Conservation (phyloP, 108 stramenopile genomes). For the Cyclotella sp. region DNA sequence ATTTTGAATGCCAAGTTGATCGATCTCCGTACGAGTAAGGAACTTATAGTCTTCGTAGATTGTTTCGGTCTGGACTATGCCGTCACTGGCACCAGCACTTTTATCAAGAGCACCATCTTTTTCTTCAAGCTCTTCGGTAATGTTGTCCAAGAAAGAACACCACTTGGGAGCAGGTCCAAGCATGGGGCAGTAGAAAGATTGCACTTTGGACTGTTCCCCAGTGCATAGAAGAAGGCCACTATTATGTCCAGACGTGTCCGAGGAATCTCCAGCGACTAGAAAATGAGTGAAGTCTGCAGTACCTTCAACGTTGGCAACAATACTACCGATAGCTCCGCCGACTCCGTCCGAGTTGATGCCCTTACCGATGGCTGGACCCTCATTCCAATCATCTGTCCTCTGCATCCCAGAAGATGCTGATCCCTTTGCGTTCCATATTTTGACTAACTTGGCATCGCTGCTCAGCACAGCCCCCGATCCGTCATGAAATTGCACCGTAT, state of each 20-base stretch:
- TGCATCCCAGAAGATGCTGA: constrained; percentile 24
- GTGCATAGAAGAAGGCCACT: constrained; percentile 95
- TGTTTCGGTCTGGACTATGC: constrained; percentile 67
- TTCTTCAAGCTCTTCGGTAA: constrained; percentile 99
- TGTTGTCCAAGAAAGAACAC: constrained; percentile 97
- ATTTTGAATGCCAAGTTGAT: constrained; percentile 92
- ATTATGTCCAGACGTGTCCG: constrained; percentile 72
- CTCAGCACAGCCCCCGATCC: constrained; percentile 80
- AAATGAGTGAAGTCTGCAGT: constrained; percentile 91
- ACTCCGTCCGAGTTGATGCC: constrained; percentile 35
- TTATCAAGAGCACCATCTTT: constrained; percentile 68
- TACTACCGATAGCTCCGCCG: constrained; percentile 68
- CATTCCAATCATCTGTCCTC: constrained; percentile 38
- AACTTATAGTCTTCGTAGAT: constrained; percentile 99
- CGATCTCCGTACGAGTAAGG: constrained; percentile 92
- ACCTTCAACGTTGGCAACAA: constrained; percentile 95
- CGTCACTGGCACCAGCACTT: constrained; percentile 34
- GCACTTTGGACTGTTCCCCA: constrained; percentile 93
- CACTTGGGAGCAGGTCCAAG: constrained; percentile 97
- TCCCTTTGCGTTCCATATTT: constrained; percentile 92
- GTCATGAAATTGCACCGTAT: constrained; percentile 88
- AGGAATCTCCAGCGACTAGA: constrained; percentile 86
- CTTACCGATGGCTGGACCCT: constrained; percentile 9
- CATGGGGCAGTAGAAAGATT: constrained; percentile 94
- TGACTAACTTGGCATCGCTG: constrained; percentile 93